These are phyloP conservation scores for Saussurea involucrata DNA, from an alignment of 129 eudicot genomes.

Conservation along the genomic window DNA sequence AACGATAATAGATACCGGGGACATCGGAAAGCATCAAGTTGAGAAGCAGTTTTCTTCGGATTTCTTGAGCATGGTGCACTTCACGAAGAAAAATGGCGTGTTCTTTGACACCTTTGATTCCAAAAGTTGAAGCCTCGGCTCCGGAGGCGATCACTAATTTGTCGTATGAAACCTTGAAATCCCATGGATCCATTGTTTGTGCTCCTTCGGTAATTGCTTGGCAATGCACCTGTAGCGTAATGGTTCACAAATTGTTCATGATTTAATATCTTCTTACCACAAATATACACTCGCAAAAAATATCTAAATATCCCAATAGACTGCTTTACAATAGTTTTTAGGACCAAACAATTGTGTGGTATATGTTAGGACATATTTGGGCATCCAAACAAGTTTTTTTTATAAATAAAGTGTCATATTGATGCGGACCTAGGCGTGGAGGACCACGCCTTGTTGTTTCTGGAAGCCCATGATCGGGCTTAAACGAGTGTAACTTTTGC, in stretches of 20 bases:
- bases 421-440: not conserved
- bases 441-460: not conserved
- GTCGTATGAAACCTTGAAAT: constrained; percentile 78
- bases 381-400: too few relatives aligned
- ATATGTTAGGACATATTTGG: not conserved
- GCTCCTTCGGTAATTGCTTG: constrained; percentile 70
- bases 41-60: constrained; percentile 77
- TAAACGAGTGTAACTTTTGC: not conserved
- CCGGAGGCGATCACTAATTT: constrained; percentile 87
- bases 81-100: constrained; percentile 94
- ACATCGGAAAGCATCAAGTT: constrained; percentile 93
- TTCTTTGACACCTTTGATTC: constrained; percentile 82
- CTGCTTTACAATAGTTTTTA: not conserved
- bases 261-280: not conserved
- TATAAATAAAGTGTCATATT: not conserved
- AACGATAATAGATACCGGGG: constrained; percentile 50
- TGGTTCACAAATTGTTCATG: not conserved
- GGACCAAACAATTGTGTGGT: not conserved
- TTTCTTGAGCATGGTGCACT: constrained; percentile 96
- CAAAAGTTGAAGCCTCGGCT: constrained; percentile 92
- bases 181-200: constrained; percentile 58
- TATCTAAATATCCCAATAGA: not conserved
- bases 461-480: not conserved
- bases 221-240: constrained; percentile 57
- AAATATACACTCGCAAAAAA: not conserved